These are phyloP conservation scores for Hymenoscyphus infarciens DNA, from an alignment of 2,329 filamentous ascomycete genomes.

Conservation along the genomic window DNA sequence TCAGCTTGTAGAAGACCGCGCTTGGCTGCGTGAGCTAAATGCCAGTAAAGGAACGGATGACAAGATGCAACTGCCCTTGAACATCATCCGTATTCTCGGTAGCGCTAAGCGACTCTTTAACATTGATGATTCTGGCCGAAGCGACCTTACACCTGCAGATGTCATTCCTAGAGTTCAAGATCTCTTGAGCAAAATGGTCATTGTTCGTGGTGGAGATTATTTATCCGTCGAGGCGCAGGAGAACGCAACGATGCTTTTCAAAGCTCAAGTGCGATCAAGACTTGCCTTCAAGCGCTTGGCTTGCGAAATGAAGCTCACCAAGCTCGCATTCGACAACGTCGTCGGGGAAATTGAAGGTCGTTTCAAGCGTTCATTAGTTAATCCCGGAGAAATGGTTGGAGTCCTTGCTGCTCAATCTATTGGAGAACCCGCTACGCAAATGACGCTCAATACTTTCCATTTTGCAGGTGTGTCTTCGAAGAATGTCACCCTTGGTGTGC, in stretches of 20 bases:
- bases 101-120: slow-evolving; percentile 88
- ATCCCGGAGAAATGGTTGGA: slow-evolving; percentile 97
- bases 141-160: slow-evolving; percentile 83
- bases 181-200: slow-evolving; percentile 71
- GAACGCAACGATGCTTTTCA: slow-evolving; percentile 88
- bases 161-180: slow-evolving; percentile 76
- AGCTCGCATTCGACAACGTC: slow-evolving; percentile 87
- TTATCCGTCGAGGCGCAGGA: slow-evolving; percentile 83
- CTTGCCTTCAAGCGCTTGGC: slow-evolving; percentile 92
- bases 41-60: slow-evolving; percentile 71
- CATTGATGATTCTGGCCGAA: slow-evolving; percentile 79
- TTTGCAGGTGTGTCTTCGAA: slow-evolving; percentile 99
- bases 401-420: slow-evolving; percentile 97
- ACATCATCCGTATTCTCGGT: slow-evolving; percentile 85
- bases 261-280: slow-evolving; percentile 82
- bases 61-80: slow-evolving; percentile 86
- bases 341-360: slow-evolving; percentile 85
- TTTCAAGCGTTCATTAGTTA: slow-evolving; percentile 81
- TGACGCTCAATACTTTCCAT: slow-evolving; percentile 99
- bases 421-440: slow-evolving; percentile 96
- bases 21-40: slow-evolving; percentile 67
- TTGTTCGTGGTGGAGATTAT: slow-evolving; percentile 79
- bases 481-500: slow-evolving; percentile 98
- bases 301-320: slow-evolving; percentile 79
- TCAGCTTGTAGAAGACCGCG: slow-evolving; percentile 68